These are phyloP conservation scores for Pseudotsuga menziesii DNA, from an alignment of 75 land plant species.

Conservation along the genomic window DNA sequence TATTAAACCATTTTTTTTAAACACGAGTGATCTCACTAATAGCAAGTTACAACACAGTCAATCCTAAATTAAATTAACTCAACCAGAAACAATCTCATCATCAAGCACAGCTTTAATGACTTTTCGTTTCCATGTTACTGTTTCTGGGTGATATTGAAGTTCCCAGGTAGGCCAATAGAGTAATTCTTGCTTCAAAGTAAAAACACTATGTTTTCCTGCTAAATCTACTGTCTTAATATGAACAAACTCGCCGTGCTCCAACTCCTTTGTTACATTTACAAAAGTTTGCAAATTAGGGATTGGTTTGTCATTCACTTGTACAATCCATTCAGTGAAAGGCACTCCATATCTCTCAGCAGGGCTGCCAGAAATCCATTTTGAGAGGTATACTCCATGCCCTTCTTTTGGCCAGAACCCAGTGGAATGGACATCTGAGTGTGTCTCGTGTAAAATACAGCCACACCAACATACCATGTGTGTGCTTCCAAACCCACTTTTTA, in stretches of 20 bases:
- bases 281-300: conserved; percentile 80
- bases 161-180: too few species aligned
- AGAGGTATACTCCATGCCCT: conserved; percentile 95
- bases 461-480: conserved; percentile 84
- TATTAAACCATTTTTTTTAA: too few species aligned
- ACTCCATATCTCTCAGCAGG: conserved; percentile 92
- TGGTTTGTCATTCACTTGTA: conserved; percentile 83
- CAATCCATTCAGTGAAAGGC: conserved; percentile 92
- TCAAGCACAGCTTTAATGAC: conserved; percentile 10
- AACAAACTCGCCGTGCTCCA: conserved; percentile 79
- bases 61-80: too few species aligned
- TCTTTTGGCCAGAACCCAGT: conserved; percentile 91
- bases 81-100: background rate
- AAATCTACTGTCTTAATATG: conserved; percentile 81
- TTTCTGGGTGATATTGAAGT: too few species aligned
- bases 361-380: conserved; percentile 94
- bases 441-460: conserved; percentile 82
- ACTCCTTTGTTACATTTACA: conserved; percentile 62
- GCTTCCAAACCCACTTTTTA: conserved; percentile 86
- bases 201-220: too few species aligned
- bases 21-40: too few species aligned
- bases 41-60: too few species aligned
- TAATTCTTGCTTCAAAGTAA: too few species aligned
- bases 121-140: too few species aligned
- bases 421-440: conserved; percentile 88